These are phyloP conservation scores for Cynara cardunculus DNA, from an alignment of 129 eudicot genomes.

Conservation along the genomic window DNA sequence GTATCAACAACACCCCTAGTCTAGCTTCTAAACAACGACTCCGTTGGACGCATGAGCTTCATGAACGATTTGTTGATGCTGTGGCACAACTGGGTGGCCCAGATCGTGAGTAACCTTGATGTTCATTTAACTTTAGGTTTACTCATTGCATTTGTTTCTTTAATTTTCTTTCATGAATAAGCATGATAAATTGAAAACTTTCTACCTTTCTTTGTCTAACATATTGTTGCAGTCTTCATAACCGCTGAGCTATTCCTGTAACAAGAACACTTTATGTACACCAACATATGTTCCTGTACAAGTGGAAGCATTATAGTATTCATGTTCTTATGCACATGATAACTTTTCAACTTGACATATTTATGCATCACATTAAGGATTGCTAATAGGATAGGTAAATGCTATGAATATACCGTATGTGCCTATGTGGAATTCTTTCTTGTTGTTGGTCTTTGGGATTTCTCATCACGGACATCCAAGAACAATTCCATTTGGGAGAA, in stretches of 20 bases:
- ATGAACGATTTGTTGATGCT: conserved; percentile 87
- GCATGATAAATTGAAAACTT: not conserved
- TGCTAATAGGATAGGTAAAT: not conserved
- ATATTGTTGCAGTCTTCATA: not conserved
- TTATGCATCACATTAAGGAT: not conserved
- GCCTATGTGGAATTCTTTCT: not conserved
- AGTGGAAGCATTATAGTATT: not conserved
- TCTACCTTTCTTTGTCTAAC: not conserved
- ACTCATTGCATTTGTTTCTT: conserved; percentile 10
- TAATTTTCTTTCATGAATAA: not conserved
- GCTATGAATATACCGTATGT: not conserved
- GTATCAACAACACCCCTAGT: conserved; percentile 46
- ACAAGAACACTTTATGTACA: not conserved
- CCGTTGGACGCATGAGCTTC: conserved; percentile 88
- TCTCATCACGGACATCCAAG: not conserved
- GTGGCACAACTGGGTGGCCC: conserved; percentile 94
- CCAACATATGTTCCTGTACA: not conserved
- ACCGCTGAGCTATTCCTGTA: not conserved
- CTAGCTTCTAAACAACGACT: conserved; percentile 75
- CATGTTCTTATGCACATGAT: not conserved
- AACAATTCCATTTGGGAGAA: not conserved
- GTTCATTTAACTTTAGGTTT: conserved; percentile 16
- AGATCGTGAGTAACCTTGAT: conserved; percentile 56
- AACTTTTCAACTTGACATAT: not conserved
- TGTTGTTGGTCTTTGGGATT: not conserved